These are phyloP conservation scores for Camelina laxa DNA, from an alignment of 345 rosid species.

Conservation along the genomic window DNA sequence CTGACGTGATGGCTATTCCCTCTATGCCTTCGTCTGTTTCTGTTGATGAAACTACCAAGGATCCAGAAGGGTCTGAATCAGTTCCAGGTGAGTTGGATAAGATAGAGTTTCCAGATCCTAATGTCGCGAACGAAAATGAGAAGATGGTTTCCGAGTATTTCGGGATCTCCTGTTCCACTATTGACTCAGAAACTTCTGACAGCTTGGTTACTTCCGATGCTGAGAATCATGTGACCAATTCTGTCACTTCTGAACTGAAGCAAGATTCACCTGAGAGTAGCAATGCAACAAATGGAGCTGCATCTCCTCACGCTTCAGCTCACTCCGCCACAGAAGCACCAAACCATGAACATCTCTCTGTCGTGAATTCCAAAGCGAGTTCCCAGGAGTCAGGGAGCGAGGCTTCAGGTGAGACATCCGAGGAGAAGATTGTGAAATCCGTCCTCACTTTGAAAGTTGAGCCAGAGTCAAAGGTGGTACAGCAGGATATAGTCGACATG, in stretches of 20 bases:
- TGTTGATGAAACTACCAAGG: slow-evolving; percentile 51
- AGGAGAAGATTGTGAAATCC: slow-evolving; percentile 55
- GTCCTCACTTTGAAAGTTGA: slow-evolving; percentile 59
- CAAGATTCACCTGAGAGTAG: slow-evolving; percentile 82
- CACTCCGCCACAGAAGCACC: slow-evolving; percentile 60
- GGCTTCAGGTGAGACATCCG: slow-evolving; percentile 55
- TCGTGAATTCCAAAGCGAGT: slow-evolving; percentile 47
- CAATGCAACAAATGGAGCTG: slow-evolving; percentile 72
- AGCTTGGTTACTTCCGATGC: slow-evolving; percentile 66
- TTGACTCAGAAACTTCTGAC: slow-evolving; percentile 71
- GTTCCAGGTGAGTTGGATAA: slow-evolving; percentile 62
- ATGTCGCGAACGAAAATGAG: slow-evolving; percentile 85
- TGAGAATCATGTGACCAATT: slow-evolving; percentile 56
- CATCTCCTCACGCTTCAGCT: slow-evolving; percentile 69
- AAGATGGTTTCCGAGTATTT: slow-evolving; percentile 96
- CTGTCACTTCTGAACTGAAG: slow-evolving; percentile 59
- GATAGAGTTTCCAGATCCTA: slow-evolving; percentile 98
- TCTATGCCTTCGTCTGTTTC: slow-evolving; percentile 52
- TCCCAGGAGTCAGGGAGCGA: slow-evolving; percentile 51
- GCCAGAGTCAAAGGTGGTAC: slow-evolving; percentile 78
- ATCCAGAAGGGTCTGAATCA: slow-evolving; percentile 56
- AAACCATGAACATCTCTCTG: slow-evolving; percentile 54
- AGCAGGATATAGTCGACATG: slow-evolving; percentile 98
- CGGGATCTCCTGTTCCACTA: slow-evolving; percentile 59
- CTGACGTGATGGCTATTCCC: slow-evolving; percentile 86